Evolutionary conservation across 805 yeast species (phyloP).

Genomic region (Pichia insulana): DNA sequence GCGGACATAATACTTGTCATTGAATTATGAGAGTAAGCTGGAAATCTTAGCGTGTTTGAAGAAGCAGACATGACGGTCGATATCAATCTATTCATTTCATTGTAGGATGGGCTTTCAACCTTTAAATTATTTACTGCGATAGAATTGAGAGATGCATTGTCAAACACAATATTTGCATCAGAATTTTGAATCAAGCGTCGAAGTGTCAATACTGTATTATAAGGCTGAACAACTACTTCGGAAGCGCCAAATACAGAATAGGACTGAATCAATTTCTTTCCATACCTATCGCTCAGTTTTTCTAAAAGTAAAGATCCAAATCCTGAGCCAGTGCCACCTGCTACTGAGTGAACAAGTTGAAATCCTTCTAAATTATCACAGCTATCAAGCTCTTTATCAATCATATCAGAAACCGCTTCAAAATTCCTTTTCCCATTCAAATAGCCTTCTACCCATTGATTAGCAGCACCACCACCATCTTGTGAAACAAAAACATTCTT

Average conservation of each 20-base stretch:
- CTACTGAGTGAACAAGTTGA: conserved; percentile 87
- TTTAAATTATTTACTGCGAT: conserved; percentile 59
- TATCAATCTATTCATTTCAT: conserved; percentile 76
- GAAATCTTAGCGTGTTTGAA: conserved; percentile 75
- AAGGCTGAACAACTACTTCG: conserved; percentile 98
- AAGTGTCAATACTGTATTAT: conserved; percentile 78
- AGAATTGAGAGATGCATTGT: conserved; percentile 73
- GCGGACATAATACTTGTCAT: conserved; percentile 74
- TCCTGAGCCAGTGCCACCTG: conserved; percentile 99
- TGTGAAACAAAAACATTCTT: conserved; percentile 70
- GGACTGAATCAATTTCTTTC: conserved; percentile 76
- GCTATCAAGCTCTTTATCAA: conserved; percentile 84
- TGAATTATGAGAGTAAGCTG: conserved; percentile 85
- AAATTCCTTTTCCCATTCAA: conserved; percentile 57
- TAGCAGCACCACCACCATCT: conserved; percentile 92
- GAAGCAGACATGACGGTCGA: conserved; percentile 77
- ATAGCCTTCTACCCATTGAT: conserved; percentile 92
- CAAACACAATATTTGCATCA: conserved; percentile 76
- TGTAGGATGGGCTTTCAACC: conserved; percentile 54
- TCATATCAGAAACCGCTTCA: conserved; percentile 71
- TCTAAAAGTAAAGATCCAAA: conserved; percentile 66
- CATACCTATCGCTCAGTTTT: conserved; percentile 67
- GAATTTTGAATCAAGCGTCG: conserved; percentile 75
- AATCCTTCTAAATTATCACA: conserved; percentile 87
- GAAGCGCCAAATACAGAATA: conserved; percentile 83